These are phyloP conservation scores for Solanum etuberosum DNA, from an alignment of 257 asterid species.

Conservation along the genomic window DNA sequence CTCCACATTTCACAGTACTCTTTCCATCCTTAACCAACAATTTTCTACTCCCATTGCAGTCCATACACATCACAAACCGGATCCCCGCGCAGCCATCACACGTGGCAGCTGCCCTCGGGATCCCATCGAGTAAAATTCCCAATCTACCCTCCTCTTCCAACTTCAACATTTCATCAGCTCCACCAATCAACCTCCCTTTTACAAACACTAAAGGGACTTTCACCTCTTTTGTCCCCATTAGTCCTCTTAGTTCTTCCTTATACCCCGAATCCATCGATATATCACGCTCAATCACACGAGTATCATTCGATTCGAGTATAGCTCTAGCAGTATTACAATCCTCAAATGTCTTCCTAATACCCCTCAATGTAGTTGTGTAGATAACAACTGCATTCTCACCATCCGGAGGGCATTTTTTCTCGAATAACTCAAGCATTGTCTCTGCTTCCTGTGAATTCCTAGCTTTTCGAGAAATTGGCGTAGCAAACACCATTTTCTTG, in stretches of 20 bases:
- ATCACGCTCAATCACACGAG: constrained; percentile 51
- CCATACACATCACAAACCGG: constrained; percentile 64
- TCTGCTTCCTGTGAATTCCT: constrained; percentile 10
- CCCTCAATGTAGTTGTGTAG: constrained; percentile 75
- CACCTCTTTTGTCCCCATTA: constrained; percentile 50
- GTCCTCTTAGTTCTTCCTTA: constrained; percentile 58
- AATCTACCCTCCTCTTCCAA: constrained; percentile 84
- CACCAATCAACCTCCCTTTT: constrained; percentile 83
- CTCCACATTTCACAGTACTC: constrained; percentile 48
- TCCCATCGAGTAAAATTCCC: constrained; percentile 43
- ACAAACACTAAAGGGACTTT: constrained; percentile 75
- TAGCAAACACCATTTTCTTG: constrained; percentile 30
- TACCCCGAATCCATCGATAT: constrained; percentile 74
- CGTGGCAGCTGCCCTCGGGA: constrained; percentile 33
- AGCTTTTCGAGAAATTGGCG: constrained; percentile 1
- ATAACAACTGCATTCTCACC: constrained; percentile 48
- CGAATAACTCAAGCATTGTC: constrained; percentile 26
- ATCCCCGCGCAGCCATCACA: constrained; percentile 67
- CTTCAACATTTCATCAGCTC: constrained; percentile 65
- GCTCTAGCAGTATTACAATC: constrained; percentile 66
- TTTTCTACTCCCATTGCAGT: constrained; percentile 75
- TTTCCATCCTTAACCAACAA: constrained; percentile 52
- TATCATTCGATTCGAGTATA: constrained; percentile 46
- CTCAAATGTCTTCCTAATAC: constrained; percentile 84
- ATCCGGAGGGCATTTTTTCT: constrained; percentile 50